Base-by-base conservation (phyloP, 2,329 filamentous ascomycete genomes). In the Endocalyx cinctus region DNA sequence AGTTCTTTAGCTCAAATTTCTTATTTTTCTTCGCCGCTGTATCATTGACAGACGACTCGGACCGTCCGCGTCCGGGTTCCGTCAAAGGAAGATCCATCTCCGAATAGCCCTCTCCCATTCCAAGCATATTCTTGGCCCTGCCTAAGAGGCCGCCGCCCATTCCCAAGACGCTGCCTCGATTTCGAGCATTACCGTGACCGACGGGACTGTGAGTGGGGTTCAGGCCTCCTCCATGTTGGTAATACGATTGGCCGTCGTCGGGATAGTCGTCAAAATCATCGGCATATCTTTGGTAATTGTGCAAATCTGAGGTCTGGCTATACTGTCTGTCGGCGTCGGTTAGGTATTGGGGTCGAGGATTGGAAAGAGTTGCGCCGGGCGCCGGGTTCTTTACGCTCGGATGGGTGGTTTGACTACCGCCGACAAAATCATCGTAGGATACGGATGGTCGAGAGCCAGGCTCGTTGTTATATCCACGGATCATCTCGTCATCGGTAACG, bases 71-170 rank as follows among this genome's bases (percentile, higher is more conserved):
- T n/a, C 66, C 63, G 0, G 82, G 67, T 57, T 97, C 87, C 5
- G 90, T 97, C 60, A 98, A 70, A 11, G 92, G 92, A 34, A 98
- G 70, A 57, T 98, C 90, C 92, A 98, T 98, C 64, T 97, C 92
- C 20, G 90, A 96, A 62, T 98, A 97, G 43, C 82, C 76, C 33
- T 84, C 74, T 15, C 79, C 83, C 80, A 95, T 88, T 33, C 92
- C 90, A 41, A 98, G 67, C 72, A 84, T 87, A 57, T 84, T 89
- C 69, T 94, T 97, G 26, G 90, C 84, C 53, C 76, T 82, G 27
- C 89, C 92, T 52, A 96, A 69, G 41, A 97, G 66, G 13, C 90
- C 89, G 41, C 90, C 89, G 41, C 90, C 89, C 52, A 97, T 64
- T 47, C 82, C 79, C 52, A 97, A 64, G 33, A 96, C 84, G 61